Evolutionary conservation across 1,139 yeast species (phyloP).

Genomic region (Candida buenavistaensis): DNA sequence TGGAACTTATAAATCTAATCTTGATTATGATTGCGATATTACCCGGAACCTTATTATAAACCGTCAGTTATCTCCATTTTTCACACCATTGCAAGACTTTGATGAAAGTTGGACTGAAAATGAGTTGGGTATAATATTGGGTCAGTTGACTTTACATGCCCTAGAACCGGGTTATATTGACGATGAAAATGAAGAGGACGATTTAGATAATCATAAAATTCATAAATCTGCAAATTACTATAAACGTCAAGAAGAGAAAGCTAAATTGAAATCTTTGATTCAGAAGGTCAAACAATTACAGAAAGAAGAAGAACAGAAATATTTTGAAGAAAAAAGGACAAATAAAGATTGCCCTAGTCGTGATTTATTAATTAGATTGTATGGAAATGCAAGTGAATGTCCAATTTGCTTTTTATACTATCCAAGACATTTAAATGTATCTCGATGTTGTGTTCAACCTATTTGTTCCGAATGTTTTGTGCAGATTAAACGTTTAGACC

Average conservation of each 20-base stretch:
- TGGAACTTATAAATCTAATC: constrained; percentile 76
- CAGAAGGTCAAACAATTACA: constrained; percentile 52
- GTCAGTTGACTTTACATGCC: constrained; percentile 58
- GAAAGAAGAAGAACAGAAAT: constrained; percentile 51
- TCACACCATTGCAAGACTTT: constrained; percentile 82
- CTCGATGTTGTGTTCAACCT: constrained; percentile 92
- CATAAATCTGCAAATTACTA: constrained; percentile 50
- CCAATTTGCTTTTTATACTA: constrained; percentile 91
- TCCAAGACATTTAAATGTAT: constrained; percentile 74
- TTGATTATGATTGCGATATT: constrained; percentile 71
- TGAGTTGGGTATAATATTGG: constrained; percentile 60
- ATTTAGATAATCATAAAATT: constrained; percentile 55
- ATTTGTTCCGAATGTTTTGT: constrained; percentile 97
- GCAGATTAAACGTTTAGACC: constrained; percentile 90
- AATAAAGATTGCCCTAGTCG: constrained; percentile 23
- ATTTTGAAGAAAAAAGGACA: constrained; percentile 31
- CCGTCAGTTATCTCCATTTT: constrained; percentile 84
- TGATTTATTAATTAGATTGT: constrained; percentile 44
- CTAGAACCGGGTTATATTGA: constrained; percentile 55
- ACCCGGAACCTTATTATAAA: constrained; percentile 62
- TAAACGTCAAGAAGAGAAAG: constrained; percentile 57
- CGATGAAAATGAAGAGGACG: constrained; percentile 53
- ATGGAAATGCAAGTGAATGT: constrained; percentile 73
- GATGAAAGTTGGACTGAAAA: constrained; percentile 74
- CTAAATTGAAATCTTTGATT: constrained; percentile 49